Evolutionary conservation across 2,329 filamentous ascomycete species (phyloP), one percentile per base, ranked within the genome.

Genomic region (Exophiala calicioides): DNA sequence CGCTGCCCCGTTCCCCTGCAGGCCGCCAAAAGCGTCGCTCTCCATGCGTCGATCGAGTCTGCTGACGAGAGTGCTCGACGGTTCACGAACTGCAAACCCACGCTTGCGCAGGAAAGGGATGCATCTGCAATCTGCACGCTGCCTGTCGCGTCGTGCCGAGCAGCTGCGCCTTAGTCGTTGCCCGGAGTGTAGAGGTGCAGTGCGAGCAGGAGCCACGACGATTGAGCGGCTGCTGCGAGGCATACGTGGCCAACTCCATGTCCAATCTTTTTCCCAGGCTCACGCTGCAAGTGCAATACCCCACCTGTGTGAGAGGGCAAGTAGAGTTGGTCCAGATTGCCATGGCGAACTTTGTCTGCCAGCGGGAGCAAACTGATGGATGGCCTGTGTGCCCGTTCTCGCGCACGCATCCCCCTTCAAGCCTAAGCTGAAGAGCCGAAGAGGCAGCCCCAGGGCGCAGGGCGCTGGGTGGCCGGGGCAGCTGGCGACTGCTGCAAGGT

Each of bases 101-200:
- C 16, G 38, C 48, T 23, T 33, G 24, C 30, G 19, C 31, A 44
- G 10, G 15, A 21, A 13, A 36, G 44, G 20, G 19, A 37, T 32
- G 44, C 41, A 37, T 44, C 45, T 49, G 50, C 50, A 43, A 37
- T 44, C 45, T 49, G 50, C 50, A 43, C 19, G 23, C 40, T 34
- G 50, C 50, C 44, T 52, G 23, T 48, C 50, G 44, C 50, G 33
- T 48, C 50, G 50, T 45, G 50, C 50, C 50, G 50, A 41, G 35
- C 50, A 52, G 50, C 50, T 52, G 50, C 50, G 36, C 34, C 41
- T 29, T 33, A 38, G 24, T 15, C 15, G 16, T 15, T 33, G 15
- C 10, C 16, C 30, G 15, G 15, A n/a, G n/a, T n/a, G n/a, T 12
- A 9, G 15, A 33, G 30, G 10, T 33, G 30, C 30, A 33, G 30